phyloP scores from a whole-genome alignment of 331 rosid species.

The Acacia concinna region DNA sequence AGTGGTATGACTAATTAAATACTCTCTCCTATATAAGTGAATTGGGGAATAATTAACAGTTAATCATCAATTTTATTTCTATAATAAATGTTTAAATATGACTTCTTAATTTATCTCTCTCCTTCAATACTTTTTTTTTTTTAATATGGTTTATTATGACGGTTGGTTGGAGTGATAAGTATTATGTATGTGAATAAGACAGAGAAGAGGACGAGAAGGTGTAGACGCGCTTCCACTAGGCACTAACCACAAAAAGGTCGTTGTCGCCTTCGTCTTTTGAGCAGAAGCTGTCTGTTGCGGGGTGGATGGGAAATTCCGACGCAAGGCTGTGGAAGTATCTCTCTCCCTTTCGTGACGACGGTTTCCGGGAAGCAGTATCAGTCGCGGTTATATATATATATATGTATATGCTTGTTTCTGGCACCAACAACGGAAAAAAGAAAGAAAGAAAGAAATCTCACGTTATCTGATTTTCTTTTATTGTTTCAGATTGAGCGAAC shows the following conservation, averaged over 20 bases:
- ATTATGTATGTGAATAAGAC: neutral
- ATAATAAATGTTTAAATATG: too few species aligned
- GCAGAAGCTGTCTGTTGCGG: neutral
- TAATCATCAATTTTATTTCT: too few species aligned
- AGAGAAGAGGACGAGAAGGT: neutral
- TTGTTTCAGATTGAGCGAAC: neutral
- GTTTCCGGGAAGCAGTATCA: neutral
- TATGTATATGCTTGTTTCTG: neutral
- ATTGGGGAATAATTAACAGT: accelerated
- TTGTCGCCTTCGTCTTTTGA: too few species aligned
- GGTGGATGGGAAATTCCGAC: neutral
- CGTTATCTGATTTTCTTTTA: neutral
- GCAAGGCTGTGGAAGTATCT: neutral
- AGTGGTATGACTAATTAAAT: too few species aligned
- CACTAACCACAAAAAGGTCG: neutral
- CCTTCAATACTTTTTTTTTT: too few species aligned
- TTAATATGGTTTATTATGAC: too few species aligned
- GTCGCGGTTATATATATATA: neutral
- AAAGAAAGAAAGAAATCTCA: neutral
- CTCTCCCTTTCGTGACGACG: neutral
- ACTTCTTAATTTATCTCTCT: too few species aligned
- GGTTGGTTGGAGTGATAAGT: too few species aligned
- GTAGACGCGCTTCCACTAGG: neutral
- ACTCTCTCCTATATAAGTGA: too few species aligned
- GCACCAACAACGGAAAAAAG: neutral